Conservation (phyloP, 306 rosid genomes). For the Begonia peltatifolia region DNA sequence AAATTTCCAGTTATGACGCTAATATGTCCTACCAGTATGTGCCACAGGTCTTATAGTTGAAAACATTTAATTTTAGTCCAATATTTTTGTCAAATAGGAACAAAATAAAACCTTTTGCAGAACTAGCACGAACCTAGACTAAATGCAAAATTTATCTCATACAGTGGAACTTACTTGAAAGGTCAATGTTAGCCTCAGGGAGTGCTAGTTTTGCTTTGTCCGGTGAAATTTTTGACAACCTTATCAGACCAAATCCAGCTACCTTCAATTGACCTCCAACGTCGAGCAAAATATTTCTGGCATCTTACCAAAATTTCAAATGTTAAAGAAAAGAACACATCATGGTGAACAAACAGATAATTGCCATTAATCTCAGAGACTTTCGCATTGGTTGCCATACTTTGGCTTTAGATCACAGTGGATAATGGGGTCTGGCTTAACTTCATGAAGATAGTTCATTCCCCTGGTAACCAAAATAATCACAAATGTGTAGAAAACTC, state of each 20-base stretch:
- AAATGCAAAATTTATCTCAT: too few species aligned
- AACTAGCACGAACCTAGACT: too few species aligned
- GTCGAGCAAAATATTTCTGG: slow-evolving; percentile 99
- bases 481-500: slow-evolving; percentile 11
- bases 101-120: too few species aligned
- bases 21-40: too few species aligned
- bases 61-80: too few species aligned
- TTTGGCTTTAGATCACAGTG: slow-evolving; percentile 97
- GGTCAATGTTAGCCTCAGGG: slow-evolving; percentile 34
- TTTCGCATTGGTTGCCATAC: slow-evolving; percentile 71
- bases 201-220: slow-evolving; percentile 53
- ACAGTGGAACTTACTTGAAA: slow-evolving; percentile 40
- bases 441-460: slow-evolving; percentile 96
- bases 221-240: slow-evolving; percentile 50
- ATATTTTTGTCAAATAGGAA: too few species aligned
- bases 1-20: too few species aligned
- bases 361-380: slow-evolving; percentile 15
- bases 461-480: slow-evolving; percentile 61
- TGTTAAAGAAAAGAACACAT: slow-evolving; percentile 57
- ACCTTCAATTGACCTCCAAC: slow-evolving; percentile 89
- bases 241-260: slow-evolving; percentile 76
- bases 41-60: too few species aligned
- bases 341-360: slow-evolving; percentile 18
- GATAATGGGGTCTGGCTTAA: slow-evolving; percentile 92
- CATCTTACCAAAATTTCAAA: slow-evolving; percentile 88